These are phyloP conservation scores for Euryodendron excelsum DNA, from an alignment of 148 eudicot species.

Conservation along the genomic window DNA sequence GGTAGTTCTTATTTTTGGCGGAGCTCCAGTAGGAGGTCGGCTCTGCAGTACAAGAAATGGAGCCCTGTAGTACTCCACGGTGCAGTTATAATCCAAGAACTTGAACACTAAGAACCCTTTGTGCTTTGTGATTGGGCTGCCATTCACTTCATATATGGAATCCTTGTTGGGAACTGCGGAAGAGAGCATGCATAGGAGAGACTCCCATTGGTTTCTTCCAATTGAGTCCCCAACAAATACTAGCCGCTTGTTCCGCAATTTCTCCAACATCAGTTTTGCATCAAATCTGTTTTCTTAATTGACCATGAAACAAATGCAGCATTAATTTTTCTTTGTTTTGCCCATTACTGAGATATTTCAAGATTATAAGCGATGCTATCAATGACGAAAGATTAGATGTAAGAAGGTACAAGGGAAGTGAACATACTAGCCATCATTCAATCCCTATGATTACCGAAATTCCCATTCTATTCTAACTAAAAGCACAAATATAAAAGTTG, in stretches of 20 bases:
- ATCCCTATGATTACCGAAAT: not conserved
- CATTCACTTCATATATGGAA: slow-evolving; percentile 78
- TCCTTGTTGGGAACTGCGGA: slow-evolving; percentile 54
- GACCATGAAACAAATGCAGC: not conserved
- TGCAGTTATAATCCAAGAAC: slow-evolving; percentile 70
- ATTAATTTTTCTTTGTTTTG: not conserved
- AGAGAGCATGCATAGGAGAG: slow-evolving; percentile 90
- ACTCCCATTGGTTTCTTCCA: slow-evolving; percentile 99
- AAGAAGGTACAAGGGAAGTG: not conserved
- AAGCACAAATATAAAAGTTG: not conserved
- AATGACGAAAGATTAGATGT: not conserved
- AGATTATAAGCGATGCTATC: not conserved
- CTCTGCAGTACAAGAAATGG: slow-evolving; percentile 83
- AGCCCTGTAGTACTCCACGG: slow-evolving; percentile 88
- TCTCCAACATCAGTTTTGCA: slow-evolving; percentile 70
- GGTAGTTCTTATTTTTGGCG: slow-evolving; percentile 46
- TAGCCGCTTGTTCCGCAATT: slow-evolving; percentile 70
- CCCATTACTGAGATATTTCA: too few relatives aligned
- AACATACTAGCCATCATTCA: not conserved
- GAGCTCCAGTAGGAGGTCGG: slow-evolving; percentile 58
- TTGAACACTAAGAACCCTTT: slow-evolving; percentile 82
- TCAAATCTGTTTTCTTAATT: slow-evolving; percentile 48
- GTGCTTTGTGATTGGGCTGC: slow-evolving; percentile 94
- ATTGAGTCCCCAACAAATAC: slow-evolving; percentile 94
- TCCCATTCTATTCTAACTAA: not conserved